A percentile compares a stretch with the other conserved stretches of the same genome.
Conservation (phyloP, 2,329 filamentous ascomycete species). For the Phoma sp. region DNA sequence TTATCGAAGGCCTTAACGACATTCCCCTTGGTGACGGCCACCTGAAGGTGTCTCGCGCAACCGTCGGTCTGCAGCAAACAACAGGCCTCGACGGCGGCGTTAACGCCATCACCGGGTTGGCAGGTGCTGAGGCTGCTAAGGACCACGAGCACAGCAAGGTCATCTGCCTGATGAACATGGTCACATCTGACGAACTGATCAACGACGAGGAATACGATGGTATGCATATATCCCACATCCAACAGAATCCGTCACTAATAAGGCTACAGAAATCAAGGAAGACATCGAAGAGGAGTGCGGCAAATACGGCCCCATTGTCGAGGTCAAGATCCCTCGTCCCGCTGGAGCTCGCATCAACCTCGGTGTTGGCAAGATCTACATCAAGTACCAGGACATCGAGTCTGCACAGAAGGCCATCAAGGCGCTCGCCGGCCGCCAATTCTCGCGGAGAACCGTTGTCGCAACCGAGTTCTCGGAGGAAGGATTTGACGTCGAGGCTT, state of each 20-base stretch:
- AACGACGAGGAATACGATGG: slow-evolving; percentile 96
- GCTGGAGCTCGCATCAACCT: slow-evolving; percentile 81
- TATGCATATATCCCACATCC: slow-evolving; percentile 51
- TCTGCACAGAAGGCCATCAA: slow-evolving; percentile 84
- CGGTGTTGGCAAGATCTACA: slow-evolving; percentile 96
- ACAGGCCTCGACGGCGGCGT: slow-evolving; percentile 93
- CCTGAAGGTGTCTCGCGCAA: slow-evolving; percentile 86
- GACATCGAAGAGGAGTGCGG: slow-evolving; percentile 91
- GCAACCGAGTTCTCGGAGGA: slow-evolving; percentile 98
- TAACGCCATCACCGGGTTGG: slow-evolving; percentile 97
- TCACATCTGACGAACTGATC: slow-evolving; percentile 92
- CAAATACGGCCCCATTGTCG: slow-evolving; percentile 85
- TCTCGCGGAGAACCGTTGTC: slow-evolving; percentile 94
- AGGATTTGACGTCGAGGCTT: slow-evolving; percentile 91
- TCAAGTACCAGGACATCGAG: slow-evolving; percentile 85
- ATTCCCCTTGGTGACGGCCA: slow-evolving; percentile 91
- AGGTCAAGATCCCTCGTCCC: slow-evolving; percentile 93
- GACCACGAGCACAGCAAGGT: slow-evolving; percentile 79
- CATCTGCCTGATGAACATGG: slow-evolving; percentile 96
- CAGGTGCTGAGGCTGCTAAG: slow-evolving; percentile 82
- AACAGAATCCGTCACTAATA: slow-evolving; percentile 6
- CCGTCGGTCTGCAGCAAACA: slow-evolving; percentile 92
- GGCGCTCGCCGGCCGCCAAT: slow-evolving; percentile 93
- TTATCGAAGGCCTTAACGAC: slow-evolving; percentile 87
- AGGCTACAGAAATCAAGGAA: slow-evolving; percentile 85